Conservation (phyloP, 352 stramenopile genomes). For the Phytophthora fragariae region DNA sequence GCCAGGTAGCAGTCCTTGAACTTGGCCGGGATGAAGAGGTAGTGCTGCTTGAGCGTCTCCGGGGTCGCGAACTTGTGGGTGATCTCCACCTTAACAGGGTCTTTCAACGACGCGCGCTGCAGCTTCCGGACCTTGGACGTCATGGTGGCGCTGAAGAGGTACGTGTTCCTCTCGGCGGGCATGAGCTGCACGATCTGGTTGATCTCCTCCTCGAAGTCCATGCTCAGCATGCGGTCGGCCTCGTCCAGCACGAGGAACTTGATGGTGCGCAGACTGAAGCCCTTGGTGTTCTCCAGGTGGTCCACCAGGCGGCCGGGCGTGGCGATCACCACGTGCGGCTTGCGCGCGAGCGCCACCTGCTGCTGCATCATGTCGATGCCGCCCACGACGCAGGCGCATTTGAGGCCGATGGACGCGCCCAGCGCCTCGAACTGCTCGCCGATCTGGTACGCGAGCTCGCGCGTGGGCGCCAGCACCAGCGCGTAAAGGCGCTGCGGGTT, state of each 20-base stretch:
- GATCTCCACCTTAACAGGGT: conserved; percentile 98
- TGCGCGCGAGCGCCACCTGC: conserved; percentile 96
- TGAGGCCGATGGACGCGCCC: conserved; percentile 92
- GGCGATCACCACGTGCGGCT: conserved; percentile 96
- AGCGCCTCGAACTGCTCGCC: conserved; percentile 94
- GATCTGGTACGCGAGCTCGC: conserved; percentile 97
- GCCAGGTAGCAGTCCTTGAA: conserved; percentile 99
- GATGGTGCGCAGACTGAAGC: conserved; percentile 92
- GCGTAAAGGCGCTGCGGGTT: conserved; percentile 92
- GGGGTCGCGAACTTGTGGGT: conserved; percentile 98
- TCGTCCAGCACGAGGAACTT: conserved; percentile 96
- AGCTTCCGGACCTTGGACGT: conserved; percentile 99
- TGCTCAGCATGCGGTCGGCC: conserved; percentile 95
- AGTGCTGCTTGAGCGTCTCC: conserved; percentile 98
- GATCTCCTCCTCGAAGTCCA: conserved; percentile 99
- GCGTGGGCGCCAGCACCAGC: conserved; percentile 93
- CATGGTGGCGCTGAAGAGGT: conserved; percentile 99
- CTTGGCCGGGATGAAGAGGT: conserved; percentile 99
- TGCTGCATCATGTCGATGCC: conserved; percentile 98
- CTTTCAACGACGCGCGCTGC: conserved; percentile 95
- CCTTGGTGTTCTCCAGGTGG: conserved; percentile 97
- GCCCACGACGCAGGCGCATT: conserved; percentile 93
- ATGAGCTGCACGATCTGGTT: conserved; percentile 98
- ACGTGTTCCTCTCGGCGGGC: conserved; percentile 94
- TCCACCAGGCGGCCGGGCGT: conserved; percentile 94